Conservation (phyloP, 345 rosid species). For the Adansonia digitata region DNA sequence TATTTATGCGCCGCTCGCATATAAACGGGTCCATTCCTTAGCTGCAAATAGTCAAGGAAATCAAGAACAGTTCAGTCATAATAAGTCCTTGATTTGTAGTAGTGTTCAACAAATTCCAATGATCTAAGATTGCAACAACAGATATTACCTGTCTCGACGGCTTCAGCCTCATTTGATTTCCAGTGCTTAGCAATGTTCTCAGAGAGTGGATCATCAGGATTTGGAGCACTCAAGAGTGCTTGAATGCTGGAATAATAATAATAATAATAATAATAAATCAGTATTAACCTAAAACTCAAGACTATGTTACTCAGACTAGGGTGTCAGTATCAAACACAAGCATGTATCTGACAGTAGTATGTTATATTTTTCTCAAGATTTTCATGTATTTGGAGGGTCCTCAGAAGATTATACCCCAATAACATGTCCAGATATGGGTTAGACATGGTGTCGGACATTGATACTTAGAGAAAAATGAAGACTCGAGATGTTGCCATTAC, state of each 20-base stretch:
- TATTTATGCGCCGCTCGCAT: conserved; percentile 74
- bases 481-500: not conserved
- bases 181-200: conserved; percentile 99
- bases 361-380: too few relatives aligned
- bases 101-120: not conserved
- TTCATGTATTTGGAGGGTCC: too few relatives aligned
- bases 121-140: not conserved
- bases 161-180: conserved; percentile 93
- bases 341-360: too few relatives aligned
- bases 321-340: too few relatives aligned
- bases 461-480: too few relatives aligned
- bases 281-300: not conserved
- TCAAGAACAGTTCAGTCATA: not conserved
- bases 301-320: too few relatives aligned
- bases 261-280: too few relatives aligned
- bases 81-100: not conserved
- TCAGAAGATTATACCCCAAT: too few relatives aligned
- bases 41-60: conserved; percentile 43
- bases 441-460: too few relatives aligned
- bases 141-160: conserved; percentile 84
- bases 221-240: conserved; percentile 97
- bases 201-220: conserved; percentile 97
- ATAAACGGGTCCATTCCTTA: conserved; percentile 93
- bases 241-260: conserved; percentile 52
- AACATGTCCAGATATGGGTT: too few relatives aligned